Evolutionary conservation across 345 rosid species (phyloP).

Genomic region (Populus davidiana): DNA sequence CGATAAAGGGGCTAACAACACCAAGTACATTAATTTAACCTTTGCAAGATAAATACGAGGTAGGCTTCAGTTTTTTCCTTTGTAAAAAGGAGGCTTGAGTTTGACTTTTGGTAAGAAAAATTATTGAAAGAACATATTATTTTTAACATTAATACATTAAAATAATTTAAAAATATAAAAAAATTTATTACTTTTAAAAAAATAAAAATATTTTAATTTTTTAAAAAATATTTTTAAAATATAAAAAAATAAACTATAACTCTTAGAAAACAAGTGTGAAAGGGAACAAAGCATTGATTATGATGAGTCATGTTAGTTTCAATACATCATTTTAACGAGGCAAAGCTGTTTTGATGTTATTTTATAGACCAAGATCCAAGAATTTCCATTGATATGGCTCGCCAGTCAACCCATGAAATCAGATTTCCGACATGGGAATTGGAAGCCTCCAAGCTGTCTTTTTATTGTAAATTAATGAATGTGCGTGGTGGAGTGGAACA

Average conservation of each 20-base stretch:
- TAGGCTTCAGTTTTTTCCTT: neutral
- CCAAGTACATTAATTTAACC: neutral
- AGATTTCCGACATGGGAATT: slow-evolving; percentile 23
- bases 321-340: neutral
- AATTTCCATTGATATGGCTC: neutral
- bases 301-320: neutral
- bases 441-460: slow-evolving; percentile 12
- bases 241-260: too few species aligned
- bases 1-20: neutral
- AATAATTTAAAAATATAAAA: too few species aligned
- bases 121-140: too few species aligned
- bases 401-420: slow-evolving; percentile 14
- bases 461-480: neutral
- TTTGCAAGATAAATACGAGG: neutral
- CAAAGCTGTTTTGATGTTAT: neutral
- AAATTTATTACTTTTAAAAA: too few species aligned
- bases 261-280: neutral
- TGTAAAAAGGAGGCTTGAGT: neutral
- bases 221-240: too few species aligned
- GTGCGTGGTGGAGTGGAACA: neutral
- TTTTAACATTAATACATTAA: too few species aligned
- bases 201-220: too few species aligned
- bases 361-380: slow-evolving; percentile 34
- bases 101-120: neutral
- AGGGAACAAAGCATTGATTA: slow-evolving; percentile 18